Conservation (phyloP, 108 stramenopile genomes). For the Fistulifera pelliculosa region DNA sequence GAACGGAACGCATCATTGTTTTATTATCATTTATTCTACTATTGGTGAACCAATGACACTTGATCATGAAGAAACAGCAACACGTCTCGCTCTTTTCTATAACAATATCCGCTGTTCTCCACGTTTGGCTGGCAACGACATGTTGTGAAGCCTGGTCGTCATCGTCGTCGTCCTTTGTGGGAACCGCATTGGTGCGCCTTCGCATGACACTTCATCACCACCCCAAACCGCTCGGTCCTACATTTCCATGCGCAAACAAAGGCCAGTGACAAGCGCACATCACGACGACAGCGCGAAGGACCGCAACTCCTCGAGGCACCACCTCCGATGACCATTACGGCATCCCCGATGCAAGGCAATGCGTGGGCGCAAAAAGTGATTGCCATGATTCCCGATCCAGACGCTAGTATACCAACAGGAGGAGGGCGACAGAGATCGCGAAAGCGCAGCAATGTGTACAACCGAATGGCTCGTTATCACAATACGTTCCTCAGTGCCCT, state of each 20-base stretch:
- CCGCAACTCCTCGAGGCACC: conserved; percentile 15
- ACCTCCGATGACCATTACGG: conserved; percentile 28
- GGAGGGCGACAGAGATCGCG: conserved; percentile 65
- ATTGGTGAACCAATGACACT: too few species aligned
- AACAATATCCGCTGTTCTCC: too few species aligned
- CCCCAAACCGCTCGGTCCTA: too few species aligned
- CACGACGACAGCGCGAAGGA: conserved; percentile 50
- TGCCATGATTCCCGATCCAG: not conserved
- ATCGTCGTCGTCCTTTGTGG: too few species aligned
- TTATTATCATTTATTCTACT: too few species aligned
- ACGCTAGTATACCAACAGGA: not conserved
- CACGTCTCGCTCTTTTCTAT: too few species aligned
- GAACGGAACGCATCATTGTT: too few species aligned
- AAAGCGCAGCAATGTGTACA: conserved; percentile 65
- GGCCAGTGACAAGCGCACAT: conserved; percentile 75
- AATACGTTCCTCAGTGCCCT: conserved; percentile 55
- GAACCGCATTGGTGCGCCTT: too few species aligned
- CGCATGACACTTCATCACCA: too few species aligned
- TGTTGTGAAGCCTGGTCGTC: too few species aligned
- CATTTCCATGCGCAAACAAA: conserved; percentile 74
- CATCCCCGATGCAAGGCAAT: conserved; percentile 51
- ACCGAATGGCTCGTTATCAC: conserved; percentile 62
- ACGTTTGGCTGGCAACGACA: too few species aligned
- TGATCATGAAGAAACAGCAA: too few species aligned
- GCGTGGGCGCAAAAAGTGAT: conserved; percentile 34